Evolutionary conservation across 192 early-diverging fungal species (phyloP), one percentile per base, ranked within the genome.

Genomic region (Backusella macrospora): DNA sequence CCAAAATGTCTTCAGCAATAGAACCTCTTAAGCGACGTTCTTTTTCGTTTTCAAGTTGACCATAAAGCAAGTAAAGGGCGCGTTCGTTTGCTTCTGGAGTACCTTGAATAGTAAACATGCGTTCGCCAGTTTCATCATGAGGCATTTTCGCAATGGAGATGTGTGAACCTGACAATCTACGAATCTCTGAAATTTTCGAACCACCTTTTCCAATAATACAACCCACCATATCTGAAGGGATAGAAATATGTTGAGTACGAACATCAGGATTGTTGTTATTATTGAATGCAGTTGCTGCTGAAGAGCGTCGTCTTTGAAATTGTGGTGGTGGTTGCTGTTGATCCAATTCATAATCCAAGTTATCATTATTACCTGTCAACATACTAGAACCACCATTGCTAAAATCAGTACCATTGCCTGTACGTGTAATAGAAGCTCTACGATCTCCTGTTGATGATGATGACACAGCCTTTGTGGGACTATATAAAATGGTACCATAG

Each of bases 141-240:
- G 91, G 88, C 15, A 87, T 87, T 83, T 93, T 92, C 63, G 92
- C 93, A 78, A 99, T 96, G 73, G 92, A 91, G 70, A 99, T 96
- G 73, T 93, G 90, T 26, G 91, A 90, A 68, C 92, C 92, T 8
- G 92, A 93, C 9, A 91, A 77, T 48, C 86, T 84, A 70, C 92
- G 91, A 70, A 92, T 93, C 83, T 93, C 92, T 18, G 91, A 87
- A 70, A 93, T 91, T 71, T 91, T 91, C 40, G 86, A 83, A n/a
- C 95, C 96, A 34, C 87, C 89, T 81, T 96, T 96, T 65, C 97
- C 97, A 81, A 99, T 99, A 76, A 99, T 95, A 74, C 95, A 95
- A 23, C 97, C 97, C 45, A 96, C 96, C 92, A 98, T 93, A 78
- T 96, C 95, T 76, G 90, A 90, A 12, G 97, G 95, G 55, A 99